Evolutionary conservation across 2,329 filamentous ascomycete species (phyloP).

Genomic region (Phialophora chinensis): DNA sequence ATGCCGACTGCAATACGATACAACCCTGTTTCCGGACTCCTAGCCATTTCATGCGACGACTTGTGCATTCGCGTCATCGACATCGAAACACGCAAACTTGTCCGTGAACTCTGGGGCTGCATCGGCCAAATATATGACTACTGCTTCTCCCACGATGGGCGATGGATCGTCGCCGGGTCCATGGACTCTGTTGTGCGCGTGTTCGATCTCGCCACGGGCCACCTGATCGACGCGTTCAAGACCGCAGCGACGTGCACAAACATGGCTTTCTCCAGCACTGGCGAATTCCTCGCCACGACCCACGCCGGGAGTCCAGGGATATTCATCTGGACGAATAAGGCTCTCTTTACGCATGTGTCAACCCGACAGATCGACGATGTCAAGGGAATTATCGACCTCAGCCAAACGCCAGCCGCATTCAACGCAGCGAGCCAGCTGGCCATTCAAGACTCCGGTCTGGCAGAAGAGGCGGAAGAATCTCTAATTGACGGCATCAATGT

Average conservation of each 20-base stretch:
- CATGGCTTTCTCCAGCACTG: slow-evolving; percentile 84
- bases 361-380: slow-evolving; percentile 82
- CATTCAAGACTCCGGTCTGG: slow-evolving; percentile 54
- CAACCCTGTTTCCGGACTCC: slow-evolving; percentile 80
- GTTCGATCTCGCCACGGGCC: slow-evolving; percentile 95
- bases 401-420: slow-evolving; percentile 70
- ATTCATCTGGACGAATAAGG: slow-evolving; percentile 95
- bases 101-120: slow-evolving; percentile 90
- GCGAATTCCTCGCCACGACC: slow-evolving; percentile 92
- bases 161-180: slow-evolving; percentile 90
- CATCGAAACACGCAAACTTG: slow-evolving; percentile 84
- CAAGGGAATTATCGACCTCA: slow-evolving; percentile 68
- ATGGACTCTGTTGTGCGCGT: slow-evolving; percentile 80
- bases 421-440: slow-evolving; percentile 77
- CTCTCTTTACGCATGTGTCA: slow-evolving; percentile 85
- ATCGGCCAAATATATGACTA: slow-evolving; percentile 76
- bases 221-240: slow-evolving; percentile 90
- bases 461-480: slow-evolving; percentile 50
- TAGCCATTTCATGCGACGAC: slow-evolving; percentile 89
- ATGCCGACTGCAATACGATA: slow-evolving; percentile 78
- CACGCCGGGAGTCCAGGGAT: slow-evolving; percentile 83
- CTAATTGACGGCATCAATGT: slow-evolving; percentile 55
- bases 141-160: slow-evolving; percentile 88
- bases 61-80: slow-evolving; percentile 87
- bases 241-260: slow-evolving; percentile 79